Evolutionary conservation across 2,329 filamentous ascomycete genomes (phyloP).

Genomic region (Penicillium sp.): DNA sequence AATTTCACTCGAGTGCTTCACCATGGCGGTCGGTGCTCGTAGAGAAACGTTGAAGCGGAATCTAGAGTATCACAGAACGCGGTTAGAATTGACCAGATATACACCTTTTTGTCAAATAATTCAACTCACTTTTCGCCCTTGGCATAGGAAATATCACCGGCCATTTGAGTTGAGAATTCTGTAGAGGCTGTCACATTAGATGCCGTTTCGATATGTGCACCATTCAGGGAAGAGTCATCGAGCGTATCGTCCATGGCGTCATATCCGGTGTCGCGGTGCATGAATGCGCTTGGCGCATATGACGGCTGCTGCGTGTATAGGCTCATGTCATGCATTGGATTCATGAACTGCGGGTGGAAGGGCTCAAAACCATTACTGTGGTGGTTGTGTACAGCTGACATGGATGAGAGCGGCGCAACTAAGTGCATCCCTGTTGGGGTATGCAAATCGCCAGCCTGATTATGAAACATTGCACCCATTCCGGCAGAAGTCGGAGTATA

Average conservation of each 20-base stretch:
- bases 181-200: conserved; percentile 46
- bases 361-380: conserved; percentile 58
- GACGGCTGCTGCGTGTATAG: conserved; percentile 63
- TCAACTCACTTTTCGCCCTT: conserved; percentile 54
- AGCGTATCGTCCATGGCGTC: conserved; percentile 69
- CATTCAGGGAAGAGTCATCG: conserved; percentile 66
- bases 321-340: conserved; percentile 66
- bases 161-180: conserved; percentile 20
- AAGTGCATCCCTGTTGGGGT: conserved; percentile 74
- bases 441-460: conserved; percentile 80
- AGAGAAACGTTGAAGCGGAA: conserved; percentile 89
- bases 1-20: conserved; percentile 79
- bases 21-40: conserved; percentile 95
- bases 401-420: conserved; percentile 75
- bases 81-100: conserved; percentile 13
- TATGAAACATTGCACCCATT: conserved; percentile 73
- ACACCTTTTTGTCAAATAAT: conserved; percentile 24
- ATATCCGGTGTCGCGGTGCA: conserved; percentile 76
- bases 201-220: conserved; percentile 52
- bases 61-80: conserved; percentile 36
- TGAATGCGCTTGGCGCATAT: conserved; percentile 76
- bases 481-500: conserved; percentile 86
- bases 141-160: conserved; percentile 27
- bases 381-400: conserved; percentile 61
- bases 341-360: conserved; percentile 58